phyloP scores from a whole-genome alignment of 169 alveolate genomes.

The Cytauxzoon felis region DNA sequence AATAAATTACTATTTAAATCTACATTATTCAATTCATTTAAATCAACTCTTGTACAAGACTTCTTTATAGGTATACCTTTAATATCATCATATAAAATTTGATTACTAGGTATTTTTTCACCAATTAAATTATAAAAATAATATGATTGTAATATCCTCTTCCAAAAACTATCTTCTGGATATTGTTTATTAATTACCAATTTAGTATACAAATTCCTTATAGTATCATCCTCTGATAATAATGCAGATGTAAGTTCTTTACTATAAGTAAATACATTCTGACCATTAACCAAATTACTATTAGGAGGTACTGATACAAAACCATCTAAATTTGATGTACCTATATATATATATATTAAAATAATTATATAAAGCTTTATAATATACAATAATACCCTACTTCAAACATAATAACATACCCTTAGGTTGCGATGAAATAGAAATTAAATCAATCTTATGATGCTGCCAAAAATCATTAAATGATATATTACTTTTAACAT shows the following conservation, averaged over 20 bases:
- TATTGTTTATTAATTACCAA: conserved; percentile 26
- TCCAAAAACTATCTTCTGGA: conserved; percentile 61
- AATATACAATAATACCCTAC: neutral
- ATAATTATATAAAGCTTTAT: neutral
- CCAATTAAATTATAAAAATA: conserved; percentile 52
- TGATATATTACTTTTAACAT: conserved; percentile 23
- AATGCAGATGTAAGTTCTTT: conserved; percentile 35
- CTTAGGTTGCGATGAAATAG: conserved; percentile 16
- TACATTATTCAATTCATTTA: conserved; percentile 4
- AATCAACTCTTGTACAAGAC: neutral
- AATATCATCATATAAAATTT: conserved; percentile 52
- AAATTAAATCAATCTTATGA: conserved; percentile 33
- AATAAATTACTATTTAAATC: conserved; percentile 41
- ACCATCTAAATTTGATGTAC: conserved; percentile 55
- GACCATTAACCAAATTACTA: conserved; percentile 38
- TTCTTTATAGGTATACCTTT: conserved; percentile 52
- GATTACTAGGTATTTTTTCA: conserved; percentile 44
- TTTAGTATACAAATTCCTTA: conserved; percentile 34
- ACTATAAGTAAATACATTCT: conserved; percentile 16
- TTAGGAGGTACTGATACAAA: conserved; percentile 57
- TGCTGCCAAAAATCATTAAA: conserved; percentile 60
- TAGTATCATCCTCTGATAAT: conserved; percentile 57
- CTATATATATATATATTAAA: neutral
- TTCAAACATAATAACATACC: neutral
- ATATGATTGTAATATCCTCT: conserved; percentile 44